Conservation (phyloP, 371 early-diverging fungal genomes). For the Actinomortierella ambigua region DNA sequence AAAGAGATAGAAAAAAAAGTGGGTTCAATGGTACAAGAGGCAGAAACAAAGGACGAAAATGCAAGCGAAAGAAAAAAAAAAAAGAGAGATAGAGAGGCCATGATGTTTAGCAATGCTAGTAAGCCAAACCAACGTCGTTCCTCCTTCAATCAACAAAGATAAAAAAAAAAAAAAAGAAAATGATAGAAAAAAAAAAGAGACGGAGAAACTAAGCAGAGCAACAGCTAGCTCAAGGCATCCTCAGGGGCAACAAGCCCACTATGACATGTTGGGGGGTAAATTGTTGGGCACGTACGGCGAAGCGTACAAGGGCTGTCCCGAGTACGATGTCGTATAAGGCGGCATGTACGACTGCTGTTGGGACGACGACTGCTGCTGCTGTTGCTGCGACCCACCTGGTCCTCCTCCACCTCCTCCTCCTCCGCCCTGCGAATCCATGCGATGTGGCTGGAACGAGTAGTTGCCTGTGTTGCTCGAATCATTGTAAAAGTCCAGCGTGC, state of each 20-base stretch:
- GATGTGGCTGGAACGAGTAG: conserved; percentile 35
- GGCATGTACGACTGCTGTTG: conserved; percentile 16
- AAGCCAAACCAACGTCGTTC: no score
- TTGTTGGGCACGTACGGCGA: no score
- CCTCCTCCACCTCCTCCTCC: not conserved
- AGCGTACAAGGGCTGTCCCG: no score
- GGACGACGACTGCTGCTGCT: not conserved
- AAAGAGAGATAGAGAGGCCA: not conserved
- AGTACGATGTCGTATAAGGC: conserved; percentile 17
- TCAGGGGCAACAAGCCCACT: not conserved
- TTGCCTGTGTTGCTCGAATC: conserved; percentile 17
- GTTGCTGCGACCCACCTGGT: not conserved
- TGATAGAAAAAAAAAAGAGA: not conserved
- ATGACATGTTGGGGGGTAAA: no score
- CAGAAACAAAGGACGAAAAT: not conserved
- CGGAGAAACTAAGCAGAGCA: not conserved
- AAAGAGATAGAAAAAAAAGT: not conserved
- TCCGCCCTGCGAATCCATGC: conserved; percentile 20
- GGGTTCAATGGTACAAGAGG: not conserved
- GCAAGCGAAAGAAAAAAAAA: not conserved
- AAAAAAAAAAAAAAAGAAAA: conserved; percentile 1
- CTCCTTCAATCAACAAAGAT: conserved; percentile 4
- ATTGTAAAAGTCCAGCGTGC: conserved; percentile 32
- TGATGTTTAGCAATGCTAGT: no score
- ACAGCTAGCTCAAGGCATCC: not conserved